Base-by-base conservation (phyloP, 352 stramenopile species). In the Phytophthora cajani region DNA sequence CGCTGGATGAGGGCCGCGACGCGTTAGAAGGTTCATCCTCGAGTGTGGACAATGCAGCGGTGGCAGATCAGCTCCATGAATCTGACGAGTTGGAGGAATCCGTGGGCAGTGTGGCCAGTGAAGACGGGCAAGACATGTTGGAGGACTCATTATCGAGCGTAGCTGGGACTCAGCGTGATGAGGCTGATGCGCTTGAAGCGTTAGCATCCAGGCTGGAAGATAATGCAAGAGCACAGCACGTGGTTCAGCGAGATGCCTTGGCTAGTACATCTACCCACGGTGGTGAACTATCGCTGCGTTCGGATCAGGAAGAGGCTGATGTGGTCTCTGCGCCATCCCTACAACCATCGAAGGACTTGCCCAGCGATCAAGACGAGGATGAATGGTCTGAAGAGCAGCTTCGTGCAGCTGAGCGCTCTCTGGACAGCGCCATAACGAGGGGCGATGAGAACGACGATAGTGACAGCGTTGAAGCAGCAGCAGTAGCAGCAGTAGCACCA, bases 321-420 rank as follows among this genome's bases (percentile, higher is more conserved):
- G 2, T 3, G 5, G 42, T 52, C 3, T 44, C 25, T 49, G 65
- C 56, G 16, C 36, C 38, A 7, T 38, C 58, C 12, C 11, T 38
- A 23, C 62, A 60, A 16, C 19, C 36, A 19, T 12, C 55, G 25
- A 71, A 69, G 16, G 3, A 16, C 12, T 25, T 9, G 49, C 19
- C 17, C 49, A 9, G 19, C 46, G 36, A 67, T 42, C 49, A 69
- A 27, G 50, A 71, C 12, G 68, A 71, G 16, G 50, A 58, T 6
- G 59, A 61, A 25, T 64, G 42, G 54, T 71, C 51, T 58, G 64
- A 73, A 46, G 66, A 80, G 27, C 69, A 78, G 17, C 42, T 74
- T 21, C 66, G 61, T 49, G 58, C 55, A 30, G 44, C 60, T 53
- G 66, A 78, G 21, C 33, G 9, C 7, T 72, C 52, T 3, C 2